Percentiles rank a stretch among this genome's conserved stretches.
These are phyloP conservation scores for Ilyonectria mors-panacis DNA, from an alignment of 2,329 filamentous ascomycete species.

Conservation along the genomic window DNA sequence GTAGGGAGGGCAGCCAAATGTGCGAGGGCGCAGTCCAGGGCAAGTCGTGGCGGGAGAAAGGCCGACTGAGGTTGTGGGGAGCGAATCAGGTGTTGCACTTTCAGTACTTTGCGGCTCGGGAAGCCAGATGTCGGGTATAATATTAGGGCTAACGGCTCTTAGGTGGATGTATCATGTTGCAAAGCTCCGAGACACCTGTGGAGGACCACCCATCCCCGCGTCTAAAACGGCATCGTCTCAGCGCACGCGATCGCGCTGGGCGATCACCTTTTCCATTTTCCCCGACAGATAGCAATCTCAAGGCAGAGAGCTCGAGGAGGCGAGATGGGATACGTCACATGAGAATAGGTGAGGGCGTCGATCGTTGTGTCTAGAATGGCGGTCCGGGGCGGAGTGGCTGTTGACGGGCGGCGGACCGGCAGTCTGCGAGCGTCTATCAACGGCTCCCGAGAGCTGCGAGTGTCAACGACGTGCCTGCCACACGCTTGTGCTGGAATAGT, in stretches of 20 bases:
- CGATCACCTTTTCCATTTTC: slow-evolving; percentile 5
- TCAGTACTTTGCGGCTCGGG: slow-evolving; percentile 5
- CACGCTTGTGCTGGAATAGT: background rate
- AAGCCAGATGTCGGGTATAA: background rate
- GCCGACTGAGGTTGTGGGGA: background rate
- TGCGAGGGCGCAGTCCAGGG: slow-evolving; percentile 7
- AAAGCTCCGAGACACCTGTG: slow-evolving; percentile 16
- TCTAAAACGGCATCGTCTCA: slow-evolving; percentile 30
- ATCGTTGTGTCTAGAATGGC: slow-evolving; percentile 42
- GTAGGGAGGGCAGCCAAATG: slow-evolving; percentile 1
- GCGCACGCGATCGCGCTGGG: slow-evolving; percentile 31
- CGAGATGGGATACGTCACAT: slow-evolving; percentile 43
- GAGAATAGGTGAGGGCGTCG: slow-evolving; percentile 34
- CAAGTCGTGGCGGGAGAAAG: background rate
- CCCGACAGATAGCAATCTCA: slow-evolving; percentile 21
- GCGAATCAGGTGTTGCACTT: slow-evolving; percentile 2
- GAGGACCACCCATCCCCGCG: slow-evolving; percentile 23
- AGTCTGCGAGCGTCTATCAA: slow-evolving; percentile 1
- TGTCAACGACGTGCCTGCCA: slow-evolving; percentile 19
- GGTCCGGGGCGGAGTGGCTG: slow-evolving; percentile 17
- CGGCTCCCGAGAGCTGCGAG: background rate
- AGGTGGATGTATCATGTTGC: slow-evolving; percentile 4
- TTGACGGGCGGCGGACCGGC: slow-evolving; percentile 7
- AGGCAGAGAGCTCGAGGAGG: slow-evolving; percentile 23
- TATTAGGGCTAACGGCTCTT: background rate